A percentile compares a stretch with the other conserved stretches of the same genome.
Conservation (phyloP, 768 basidiomycete genomes). For the Candolleomyces aberdarensis region DNA sequence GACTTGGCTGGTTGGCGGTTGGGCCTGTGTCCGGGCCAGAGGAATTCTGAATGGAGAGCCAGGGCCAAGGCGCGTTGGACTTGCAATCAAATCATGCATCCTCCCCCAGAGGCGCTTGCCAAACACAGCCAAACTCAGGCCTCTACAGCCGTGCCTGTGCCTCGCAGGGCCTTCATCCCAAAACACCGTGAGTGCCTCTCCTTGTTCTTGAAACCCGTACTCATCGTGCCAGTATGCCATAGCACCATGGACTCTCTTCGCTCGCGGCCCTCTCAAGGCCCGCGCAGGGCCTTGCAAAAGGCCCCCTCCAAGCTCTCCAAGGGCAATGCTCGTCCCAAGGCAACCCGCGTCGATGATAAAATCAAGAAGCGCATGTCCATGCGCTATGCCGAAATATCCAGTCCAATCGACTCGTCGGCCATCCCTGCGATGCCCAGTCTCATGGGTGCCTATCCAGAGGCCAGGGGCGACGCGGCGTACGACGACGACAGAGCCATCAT, state of each 20-base stretch:
- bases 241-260: slow-evolving; percentile 53
- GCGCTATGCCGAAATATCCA: slow-evolving; percentile 85
- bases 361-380: slow-evolving; percentile 96
- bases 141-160: neutral
- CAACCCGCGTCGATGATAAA: slow-evolving; percentile 74
- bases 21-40: too few relatives aligned
- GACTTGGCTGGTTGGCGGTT: too few relatives aligned
- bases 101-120: neutral
- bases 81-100: neutral
- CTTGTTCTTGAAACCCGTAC: too few relatives aligned
- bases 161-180: neutral
- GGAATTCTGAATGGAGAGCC: too few relatives aligned
- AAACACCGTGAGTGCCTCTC: too few relatives aligned
- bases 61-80: too few relatives aligned
- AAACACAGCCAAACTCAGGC: slow-evolving; percentile 1
- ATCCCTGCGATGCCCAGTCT: slow-evolving; percentile 45
- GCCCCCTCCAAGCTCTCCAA: slow-evolving; percentile 32
- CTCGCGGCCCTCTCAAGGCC: slow-evolving; percentile 47
- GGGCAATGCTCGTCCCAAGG: slow-evolving; percentile 34
- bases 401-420: slow-evolving; percentile 52
- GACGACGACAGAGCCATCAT: slow-evolving; percentile 41
- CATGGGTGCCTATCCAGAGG: slow-evolving; percentile 16
- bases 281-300: slow-evolving; percentile 33
- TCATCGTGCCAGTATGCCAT: too few relatives aligned
- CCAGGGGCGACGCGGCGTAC: slow-evolving; percentile 15